Conservation (phyloP, 73 alveolate genomes). For the Tetrahymena thermophila region DNA sequence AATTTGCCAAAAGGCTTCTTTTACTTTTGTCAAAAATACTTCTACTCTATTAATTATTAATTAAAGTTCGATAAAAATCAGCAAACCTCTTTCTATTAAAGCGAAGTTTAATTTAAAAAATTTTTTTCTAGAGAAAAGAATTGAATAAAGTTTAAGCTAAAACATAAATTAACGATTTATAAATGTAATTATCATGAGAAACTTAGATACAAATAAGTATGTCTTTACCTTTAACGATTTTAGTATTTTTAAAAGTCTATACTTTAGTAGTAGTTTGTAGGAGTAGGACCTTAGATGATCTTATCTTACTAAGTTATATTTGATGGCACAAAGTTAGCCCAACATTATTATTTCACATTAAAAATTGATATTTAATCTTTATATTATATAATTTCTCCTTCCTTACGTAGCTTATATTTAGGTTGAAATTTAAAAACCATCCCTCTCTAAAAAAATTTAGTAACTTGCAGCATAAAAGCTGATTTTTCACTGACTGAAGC, state of each 20-base stretch:
- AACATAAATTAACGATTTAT: too few relatives aligned
- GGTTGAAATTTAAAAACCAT: neutral
- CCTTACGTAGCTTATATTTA: conserved; percentile 9
- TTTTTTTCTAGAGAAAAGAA: too few relatives aligned
- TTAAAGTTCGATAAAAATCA: neutral
- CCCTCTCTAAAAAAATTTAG: neutral
- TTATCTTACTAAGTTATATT: neutral
- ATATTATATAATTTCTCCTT: conserved; percentile 53
- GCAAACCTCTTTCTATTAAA: too few relatives aligned
- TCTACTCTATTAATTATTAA: neutral
- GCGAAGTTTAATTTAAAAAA: too few relatives aligned
- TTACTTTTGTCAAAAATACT: neutral
- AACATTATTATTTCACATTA: conserved; percentile 7
- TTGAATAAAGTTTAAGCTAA: too few relatives aligned
- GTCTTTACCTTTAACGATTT: neutral
- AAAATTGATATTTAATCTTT: conserved; percentile 45
- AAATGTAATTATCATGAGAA: too few relatives aligned
- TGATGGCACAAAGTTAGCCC: neutral
- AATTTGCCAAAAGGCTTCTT: conserved; percentile 33
- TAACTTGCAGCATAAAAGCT: neutral
- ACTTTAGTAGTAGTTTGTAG: neutral
- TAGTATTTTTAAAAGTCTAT: neutral
- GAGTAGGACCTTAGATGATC: neutral
- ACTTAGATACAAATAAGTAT: too few relatives aligned
- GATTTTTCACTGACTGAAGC: neutral